Conservation (phyloP, 2,329 filamentous ascomycete genomes). For the Calonectria hongkongensis region DNA sequence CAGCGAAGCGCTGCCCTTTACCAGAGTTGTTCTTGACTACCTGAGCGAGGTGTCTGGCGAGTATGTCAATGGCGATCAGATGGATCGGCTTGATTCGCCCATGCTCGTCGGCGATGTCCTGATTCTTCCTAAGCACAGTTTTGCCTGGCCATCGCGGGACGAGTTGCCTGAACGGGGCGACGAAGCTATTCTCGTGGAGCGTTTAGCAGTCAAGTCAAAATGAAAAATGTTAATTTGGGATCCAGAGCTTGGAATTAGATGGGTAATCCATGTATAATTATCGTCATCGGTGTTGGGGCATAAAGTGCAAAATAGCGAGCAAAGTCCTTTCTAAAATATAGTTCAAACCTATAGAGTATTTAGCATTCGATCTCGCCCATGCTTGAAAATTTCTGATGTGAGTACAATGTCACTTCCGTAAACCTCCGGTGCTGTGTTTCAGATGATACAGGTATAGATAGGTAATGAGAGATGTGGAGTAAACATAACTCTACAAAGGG, state of each 20-base stretch:
- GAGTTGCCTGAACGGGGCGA: conserved; percentile 46
- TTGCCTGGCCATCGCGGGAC: conserved; percentile 49
- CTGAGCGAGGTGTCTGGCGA: conserved; percentile 52
- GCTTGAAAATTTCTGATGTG: neutral
- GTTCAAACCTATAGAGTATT: neutral
- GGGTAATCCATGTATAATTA: neutral
- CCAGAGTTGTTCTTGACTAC: conserved; percentile 57
- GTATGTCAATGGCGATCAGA: conserved; percentile 55
- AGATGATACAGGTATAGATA: too few relatives aligned
- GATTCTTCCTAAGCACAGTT: conserved; percentile 57
- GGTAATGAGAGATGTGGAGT: too few relatives aligned
- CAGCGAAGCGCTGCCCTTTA: conserved; percentile 58
- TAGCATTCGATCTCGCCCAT: neutral
- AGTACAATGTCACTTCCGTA: too few relatives aligned
- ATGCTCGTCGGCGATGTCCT: conserved; percentile 58
- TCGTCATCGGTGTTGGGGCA: neutral
- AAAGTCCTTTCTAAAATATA: neutral
- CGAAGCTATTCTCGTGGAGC: conserved; percentile 45
- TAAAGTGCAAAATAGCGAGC: neutral
- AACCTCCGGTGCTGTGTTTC: too few relatives aligned
- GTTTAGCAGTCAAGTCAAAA: conserved; percentile 13
- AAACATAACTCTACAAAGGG: too few relatives aligned
- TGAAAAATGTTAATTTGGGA: neutral
- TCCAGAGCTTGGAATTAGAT: neutral
- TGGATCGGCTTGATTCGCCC: conserved; percentile 55